A percentile compares a stretch with the other conserved stretches of the same genome.
Evolutionary conservation across 805 yeast genomes (phyloP).

Genomic region (Komagataella ulmi): DNA sequence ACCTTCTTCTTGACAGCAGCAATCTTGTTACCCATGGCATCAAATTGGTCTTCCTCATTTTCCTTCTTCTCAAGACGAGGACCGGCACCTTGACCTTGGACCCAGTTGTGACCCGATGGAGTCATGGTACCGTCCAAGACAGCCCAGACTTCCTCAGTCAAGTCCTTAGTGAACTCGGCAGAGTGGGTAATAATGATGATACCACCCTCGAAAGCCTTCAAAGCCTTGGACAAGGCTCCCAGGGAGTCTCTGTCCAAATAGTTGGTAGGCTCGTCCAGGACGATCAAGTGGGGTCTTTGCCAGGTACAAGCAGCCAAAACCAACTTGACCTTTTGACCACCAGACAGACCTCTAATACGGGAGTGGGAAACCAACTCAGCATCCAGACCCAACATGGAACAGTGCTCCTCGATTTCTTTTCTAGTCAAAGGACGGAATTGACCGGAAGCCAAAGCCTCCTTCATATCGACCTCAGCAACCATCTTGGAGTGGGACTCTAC

Average conservation of each 20-base stretch:
- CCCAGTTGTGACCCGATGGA: conserved; percentile 99
- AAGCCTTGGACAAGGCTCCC: conserved; percentile 98
- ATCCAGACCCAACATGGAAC: conserved; percentile 96
- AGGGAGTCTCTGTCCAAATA: conserved; percentile 98
- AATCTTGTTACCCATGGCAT: conserved; percentile 99
- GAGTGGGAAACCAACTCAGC: conserved; percentile 99
- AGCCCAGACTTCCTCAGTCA: conserved; percentile 99
- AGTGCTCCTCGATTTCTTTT: conserved; percentile 98
- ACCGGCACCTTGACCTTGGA: conserved; percentile 99
- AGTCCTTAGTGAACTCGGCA: conserved; percentile 98
- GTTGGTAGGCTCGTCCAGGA: conserved; percentile 99
- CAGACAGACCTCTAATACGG: conserved; percentile 99
- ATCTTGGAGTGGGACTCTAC: conserved; percentile 95
- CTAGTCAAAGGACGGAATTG: conserved; percentile 99
- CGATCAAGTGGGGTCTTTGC: conserved; percentile 99
- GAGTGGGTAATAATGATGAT: conserved; percentile 99
- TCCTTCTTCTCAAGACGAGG: conserved; percentile 98
- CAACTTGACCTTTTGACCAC: conserved; percentile 99
- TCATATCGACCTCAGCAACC: conserved; percentile 99
- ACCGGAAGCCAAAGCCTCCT: conserved; percentile 99
- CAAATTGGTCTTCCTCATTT: conserved; percentile 95
- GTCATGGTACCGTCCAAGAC: conserved; percentile 96
- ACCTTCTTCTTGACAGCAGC: conserved; percentile 91
- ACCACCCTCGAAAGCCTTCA: conserved; percentile 99
- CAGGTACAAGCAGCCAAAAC: conserved; percentile 99